phyloP scores from a whole-genome alignment of 345 rosid species.

The Gossypium mustelinum region DNA sequence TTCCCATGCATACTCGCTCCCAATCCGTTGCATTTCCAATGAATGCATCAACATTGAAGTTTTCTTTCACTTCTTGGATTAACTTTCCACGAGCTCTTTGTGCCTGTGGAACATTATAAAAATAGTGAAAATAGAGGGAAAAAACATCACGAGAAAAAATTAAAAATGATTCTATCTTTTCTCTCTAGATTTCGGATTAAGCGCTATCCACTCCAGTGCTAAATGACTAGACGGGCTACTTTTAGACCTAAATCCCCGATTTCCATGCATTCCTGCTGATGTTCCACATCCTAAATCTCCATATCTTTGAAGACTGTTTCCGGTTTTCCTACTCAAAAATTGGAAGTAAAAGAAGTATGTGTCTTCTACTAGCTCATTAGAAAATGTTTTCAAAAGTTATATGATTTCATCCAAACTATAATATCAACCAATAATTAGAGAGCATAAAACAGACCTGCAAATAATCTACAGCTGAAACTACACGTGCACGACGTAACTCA shows the following conservation, averaged over 20 bases:
- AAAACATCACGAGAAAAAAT: not conserved
- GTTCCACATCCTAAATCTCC: not conserved
- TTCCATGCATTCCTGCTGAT: not conserved
- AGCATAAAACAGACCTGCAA: conserved; percentile 44
- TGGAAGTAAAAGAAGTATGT: not conserved
- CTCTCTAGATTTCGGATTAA: not conserved
- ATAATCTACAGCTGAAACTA: conserved; percentile 74
- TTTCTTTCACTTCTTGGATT: conserved; percentile 64
- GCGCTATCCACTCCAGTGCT: not conserved
- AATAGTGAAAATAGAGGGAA: not conserved
- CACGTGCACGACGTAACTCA: conserved; percentile 65
- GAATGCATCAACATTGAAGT: conserved; percentile 73
- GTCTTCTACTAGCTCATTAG: not conserved
- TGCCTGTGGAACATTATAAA: conserved; percentile 39
- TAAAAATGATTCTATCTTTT: not conserved
- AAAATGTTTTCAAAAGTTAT: not conserved
- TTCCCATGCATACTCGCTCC: conserved; percentile 88
- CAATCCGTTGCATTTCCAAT: conserved; percentile 82
- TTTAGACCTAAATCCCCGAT: not conserved
- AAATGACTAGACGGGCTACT: not conserved
- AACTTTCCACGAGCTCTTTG: conserved; percentile 77
- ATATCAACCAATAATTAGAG: not conserved
- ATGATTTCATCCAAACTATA: not conserved
- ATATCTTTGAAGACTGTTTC: not conserved
- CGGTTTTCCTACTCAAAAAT: not conserved